Conservation (phyloP, 176 grass and related monocot species). For the Calamus simplicifolius region DNA sequence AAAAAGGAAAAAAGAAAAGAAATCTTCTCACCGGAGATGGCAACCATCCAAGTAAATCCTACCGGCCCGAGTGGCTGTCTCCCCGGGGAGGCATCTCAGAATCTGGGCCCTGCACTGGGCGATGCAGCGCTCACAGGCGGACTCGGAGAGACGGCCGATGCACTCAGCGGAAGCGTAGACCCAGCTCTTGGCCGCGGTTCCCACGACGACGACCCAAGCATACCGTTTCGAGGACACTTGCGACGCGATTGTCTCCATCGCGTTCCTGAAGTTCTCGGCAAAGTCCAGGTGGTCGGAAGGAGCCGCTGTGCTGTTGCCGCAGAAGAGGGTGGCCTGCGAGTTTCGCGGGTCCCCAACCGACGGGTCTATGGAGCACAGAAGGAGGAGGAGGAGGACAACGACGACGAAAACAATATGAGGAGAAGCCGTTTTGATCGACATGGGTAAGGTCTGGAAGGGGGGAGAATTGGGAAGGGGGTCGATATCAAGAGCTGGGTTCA, state of each 20-base stretch:
- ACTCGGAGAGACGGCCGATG: not conserved
- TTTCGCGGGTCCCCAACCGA: constrained; percentile 5
- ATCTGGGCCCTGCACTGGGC: constrained; percentile 16
- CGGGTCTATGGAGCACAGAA: not conserved
- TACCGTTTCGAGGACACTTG: constrained; percentile 3
- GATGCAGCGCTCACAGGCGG: constrained; percentile 10
- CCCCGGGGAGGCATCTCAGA: constrained; percentile 9
- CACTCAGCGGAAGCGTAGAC: constrained; percentile 14
- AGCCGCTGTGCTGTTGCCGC: constrained; percentile 3
- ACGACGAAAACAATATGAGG: too few species aligned
- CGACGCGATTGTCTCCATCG: constrained; percentile 6
- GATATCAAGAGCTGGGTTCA: too few species aligned
- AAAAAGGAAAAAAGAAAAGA: too few species aligned
- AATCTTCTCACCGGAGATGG: constrained; percentile 4
- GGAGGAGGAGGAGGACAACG: too few species aligned
- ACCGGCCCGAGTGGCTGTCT: constrained; percentile 1
- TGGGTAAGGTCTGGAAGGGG: too few species aligned
- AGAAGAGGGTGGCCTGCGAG: not conserved
- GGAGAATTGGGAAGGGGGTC: too few species aligned
- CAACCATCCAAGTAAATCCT: constrained; percentile 15
- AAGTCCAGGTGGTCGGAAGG: not conserved
- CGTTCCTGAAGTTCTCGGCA: constrained; percentile 1
- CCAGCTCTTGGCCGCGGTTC: not conserved
- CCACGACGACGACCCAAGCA: constrained; percentile 4
- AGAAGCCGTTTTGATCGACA: too few species aligned